Evolutionary conservation across 208 protist species (phyloP), one percentile per base, ranked within the genome.

Genomic region (Crithidia bombi): DNA sequence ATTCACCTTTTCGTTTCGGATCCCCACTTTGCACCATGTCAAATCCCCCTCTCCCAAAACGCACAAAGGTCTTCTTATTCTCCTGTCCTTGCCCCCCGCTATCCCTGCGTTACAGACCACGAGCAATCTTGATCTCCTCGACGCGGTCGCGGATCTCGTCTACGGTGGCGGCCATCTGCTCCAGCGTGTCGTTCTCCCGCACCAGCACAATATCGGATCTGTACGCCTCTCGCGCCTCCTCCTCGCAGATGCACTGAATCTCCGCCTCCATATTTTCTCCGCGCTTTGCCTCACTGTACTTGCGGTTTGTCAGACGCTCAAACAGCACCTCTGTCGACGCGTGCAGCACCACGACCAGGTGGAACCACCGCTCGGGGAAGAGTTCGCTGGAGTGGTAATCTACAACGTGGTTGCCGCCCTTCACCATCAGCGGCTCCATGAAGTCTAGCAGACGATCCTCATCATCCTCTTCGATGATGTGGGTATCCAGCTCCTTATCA

Each of bases 301-400:
- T 81, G 39, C 97, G 93, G 21, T 81, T 89, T 21, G 69, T 75
- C 23, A 99, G 82, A 14, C 98, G 86, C 44, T 98, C 87, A 74
- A 94, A 98, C 0, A 99, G 83, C 23, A 90, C 49, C 66, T 85
- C 82, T 33, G 91, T 99, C 30, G 96, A 91, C 21, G 94, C 66
- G 43, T 95, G 79, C 52, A 99, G 83, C 12, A 99, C 97, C 10
- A 99, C 71, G 7, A 99, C 97, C 1, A 98, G 81, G 51, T 98
- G 93, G 76, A 99, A 99, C 97, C 97, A 99, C 11, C 98, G 86
- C 80, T 98, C 86, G 10, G 98, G 98, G 61, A 99, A 99, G 28
- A 98, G 90, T 73, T 99, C 98, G 65, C 92, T 98, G 28, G 82
- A 87, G 82, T 99, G 98, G 80, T 97, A 98, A 78, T 99, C 98